phyloP scores from a whole-genome alignment of 805 yeast species.

The Yamadazyma olivae region DNA sequence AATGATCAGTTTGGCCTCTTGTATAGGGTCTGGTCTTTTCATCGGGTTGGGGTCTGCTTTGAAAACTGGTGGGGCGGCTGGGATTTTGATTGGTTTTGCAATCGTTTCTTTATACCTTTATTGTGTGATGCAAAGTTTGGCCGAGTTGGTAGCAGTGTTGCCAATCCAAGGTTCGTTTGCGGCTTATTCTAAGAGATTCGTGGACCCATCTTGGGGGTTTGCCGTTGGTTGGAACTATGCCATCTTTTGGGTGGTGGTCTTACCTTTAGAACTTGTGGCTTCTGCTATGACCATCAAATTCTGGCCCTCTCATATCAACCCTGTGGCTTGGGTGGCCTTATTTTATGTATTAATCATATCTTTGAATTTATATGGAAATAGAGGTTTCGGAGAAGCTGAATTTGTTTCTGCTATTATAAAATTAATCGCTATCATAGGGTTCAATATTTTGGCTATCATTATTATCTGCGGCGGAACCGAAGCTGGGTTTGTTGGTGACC shows the following conservation, averaged over 20 bases:
- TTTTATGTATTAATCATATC: conserved; percentile 35
- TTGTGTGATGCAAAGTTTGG: conserved; percentile 42
- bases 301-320: conserved; percentile 37
- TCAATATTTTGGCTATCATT: conserved; percentile 36
- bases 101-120: conserved; percentile 38
- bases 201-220: conserved; percentile 44
- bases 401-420: conserved; percentile 33
- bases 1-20: conserved; percentile 41
- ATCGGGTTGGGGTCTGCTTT: conserved; percentile 39
- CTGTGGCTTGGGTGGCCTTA: conserved; percentile 40
- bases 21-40: conserved; percentile 41
- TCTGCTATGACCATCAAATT: conserved; percentile 38
- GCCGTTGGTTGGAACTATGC: conserved; percentile 47
- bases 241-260: conserved; percentile 41
- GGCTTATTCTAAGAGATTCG: conserved; percentile 36
- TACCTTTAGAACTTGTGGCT: conserved; percentile 43
- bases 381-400: conserved; percentile 39
- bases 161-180: conserved; percentile 43
- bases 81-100: conserved; percentile 37
- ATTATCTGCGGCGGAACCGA: conserved; percentile 42
- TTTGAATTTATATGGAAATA: conserved; percentile 32
- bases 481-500: conserved; percentile 36
- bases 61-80: conserved; percentile 32
- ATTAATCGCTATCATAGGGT: conserved; percentile 37
- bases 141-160: conserved; percentile 36